These are phyloP conservation scores for Xerocomus minutiporus DNA, from an alignment of 1,284 basidiomycete genomes.

Conservation along the genomic window DNA sequence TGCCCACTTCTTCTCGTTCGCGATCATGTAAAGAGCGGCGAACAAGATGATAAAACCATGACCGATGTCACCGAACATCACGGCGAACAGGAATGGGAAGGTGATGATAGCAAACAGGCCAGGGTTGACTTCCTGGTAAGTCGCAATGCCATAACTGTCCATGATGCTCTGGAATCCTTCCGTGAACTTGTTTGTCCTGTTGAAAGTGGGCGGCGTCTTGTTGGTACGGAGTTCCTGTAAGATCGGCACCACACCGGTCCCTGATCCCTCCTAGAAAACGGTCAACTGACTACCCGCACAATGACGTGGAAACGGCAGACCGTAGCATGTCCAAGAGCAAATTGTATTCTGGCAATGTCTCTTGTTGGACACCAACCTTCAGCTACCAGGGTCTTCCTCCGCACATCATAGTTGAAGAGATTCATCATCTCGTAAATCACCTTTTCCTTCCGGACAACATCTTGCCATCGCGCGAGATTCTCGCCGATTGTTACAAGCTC, in stretches of 20 bases:
- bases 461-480: slow-evolving; percentile 85
- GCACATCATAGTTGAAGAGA: slow-evolving; percentile 90
- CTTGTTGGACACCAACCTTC: slow-evolving; percentile 97
- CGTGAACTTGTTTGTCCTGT: slow-evolving; percentile 95
- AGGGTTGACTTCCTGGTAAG: slow-evolving; percentile 97
- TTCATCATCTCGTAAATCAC: slow-evolving; percentile 93
- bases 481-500: slow-evolving; percentile 89
- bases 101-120: slow-evolving; percentile 92
- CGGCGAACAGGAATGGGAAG: slow-evolving; percentile 98
- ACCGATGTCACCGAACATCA: slow-evolving; percentile 99
- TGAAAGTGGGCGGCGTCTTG: slow-evolving; percentile 94
- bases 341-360: slow-evolving; percentile 84
- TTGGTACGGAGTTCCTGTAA: slow-evolving; percentile 86
- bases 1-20: slow-evolving; percentile 77
- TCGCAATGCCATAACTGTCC: slow-evolving; percentile 94
- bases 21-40: slow-evolving; percentile 80
- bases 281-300: slow-evolving; percentile 1
- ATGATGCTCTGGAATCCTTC: slow-evolving; percentile 98
- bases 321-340: slow-evolving; percentile 89
- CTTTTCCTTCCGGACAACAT: slow-evolving; percentile 94
- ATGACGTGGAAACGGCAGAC: slow-evolving; percentile 40
- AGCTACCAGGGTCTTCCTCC: slow-evolving; percentile 92
- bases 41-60: slow-evolving; percentile 86
- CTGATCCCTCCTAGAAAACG: slow-evolving; percentile 75
- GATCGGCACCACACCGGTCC: slow-evolving; percentile 89